A percentile compares a stretch with the other conserved stretches of the same genome.
Evolutionary conservation across 202 grass and related monocot species (phyloP).

Genomic region (Hordeum pubiflorum): DNA sequence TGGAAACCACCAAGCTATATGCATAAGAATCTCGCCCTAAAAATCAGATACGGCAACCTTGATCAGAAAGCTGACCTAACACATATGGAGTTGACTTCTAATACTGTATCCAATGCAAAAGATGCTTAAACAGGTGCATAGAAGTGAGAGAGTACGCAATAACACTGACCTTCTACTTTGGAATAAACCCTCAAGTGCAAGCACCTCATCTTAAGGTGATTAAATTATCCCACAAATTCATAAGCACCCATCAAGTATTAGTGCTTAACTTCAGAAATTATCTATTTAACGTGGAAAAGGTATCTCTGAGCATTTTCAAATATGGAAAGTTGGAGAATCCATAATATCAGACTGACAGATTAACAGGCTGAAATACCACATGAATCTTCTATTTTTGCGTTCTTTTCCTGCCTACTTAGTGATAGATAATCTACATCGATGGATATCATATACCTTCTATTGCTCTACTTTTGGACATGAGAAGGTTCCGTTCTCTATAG

Average conservation of each 20-base stretch:
- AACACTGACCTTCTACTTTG: too few species aligned
- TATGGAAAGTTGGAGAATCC: background rate
- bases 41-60: too few species aligned
- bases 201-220: background rate
- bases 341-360: background rate
- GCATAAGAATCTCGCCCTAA: too few species aligned
- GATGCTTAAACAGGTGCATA: too few species aligned
- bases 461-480: background rate
- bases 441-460: background rate
- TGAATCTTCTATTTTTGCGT: background rate
- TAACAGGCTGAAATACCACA: background rate
- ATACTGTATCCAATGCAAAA: too few species aligned
- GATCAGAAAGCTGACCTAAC: too few species aligned
- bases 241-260: background rate
- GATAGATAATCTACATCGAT: background rate
- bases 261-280: background rate
- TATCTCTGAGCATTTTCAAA: background rate
- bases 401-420: background rate
- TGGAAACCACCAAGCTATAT: too few species aligned
- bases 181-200: background rate
- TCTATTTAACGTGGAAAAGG: background rate
- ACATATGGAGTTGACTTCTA: too few species aligned
- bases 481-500: background rate
- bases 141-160: too few species aligned
- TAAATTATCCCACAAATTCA: background rate